phyloP scores from a whole-genome alignment of 2,329 filamentous ascomycete genomes.

The Juglanconis sp. region DNA sequence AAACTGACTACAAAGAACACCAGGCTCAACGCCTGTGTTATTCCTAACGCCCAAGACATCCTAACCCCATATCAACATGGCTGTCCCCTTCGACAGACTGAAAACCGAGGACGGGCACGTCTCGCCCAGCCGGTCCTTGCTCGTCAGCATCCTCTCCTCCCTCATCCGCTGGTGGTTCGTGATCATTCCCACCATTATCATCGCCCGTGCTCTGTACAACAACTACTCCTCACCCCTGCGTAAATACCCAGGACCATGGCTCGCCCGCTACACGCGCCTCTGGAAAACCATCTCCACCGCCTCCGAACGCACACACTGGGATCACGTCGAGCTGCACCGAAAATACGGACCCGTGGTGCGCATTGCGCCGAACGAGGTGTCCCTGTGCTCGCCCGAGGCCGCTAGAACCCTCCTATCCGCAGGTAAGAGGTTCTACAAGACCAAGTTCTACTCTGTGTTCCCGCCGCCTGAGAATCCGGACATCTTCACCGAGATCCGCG shows the following conservation, averaged over 20 bases:
- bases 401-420: slow-evolving; percentile 44
- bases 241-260: slow-evolving; percentile 32
- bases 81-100: slow-evolving; percentile 19
- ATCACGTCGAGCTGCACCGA: slow-evolving; percentile 42
- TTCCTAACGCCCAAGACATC: background rate
- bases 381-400: slow-evolving; percentile 42
- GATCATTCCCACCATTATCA: slow-evolving; percentile 25
- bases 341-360: slow-evolving; percentile 47
- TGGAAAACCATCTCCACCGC: slow-evolving; percentile 40
- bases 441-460: slow-evolving; percentile 51
- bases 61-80: slow-evolving; percentile 21
- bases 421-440: slow-evolving; percentile 52
- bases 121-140: slow-evolving; percentile 24
- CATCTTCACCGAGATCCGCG: slow-evolving; percentile 54
- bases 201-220: slow-evolving; percentile 27
- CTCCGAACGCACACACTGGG: slow-evolving; percentile 37
- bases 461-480: slow-evolving; percentile 55
- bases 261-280: slow-evolving; percentile 34
- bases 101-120: slow-evolving; percentile 24
- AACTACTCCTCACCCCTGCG: slow-evolving; percentile 33
- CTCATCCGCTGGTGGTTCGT: slow-evolving; percentile 28
- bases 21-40: slow-evolving; percentile 7
- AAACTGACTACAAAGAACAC: background rate
- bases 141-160: slow-evolving; percentile 21
- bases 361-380: slow-evolving; percentile 47